phyloP scores from a whole-genome alignment of 306 rosid genomes.

The Datisca glomerata region DNA sequence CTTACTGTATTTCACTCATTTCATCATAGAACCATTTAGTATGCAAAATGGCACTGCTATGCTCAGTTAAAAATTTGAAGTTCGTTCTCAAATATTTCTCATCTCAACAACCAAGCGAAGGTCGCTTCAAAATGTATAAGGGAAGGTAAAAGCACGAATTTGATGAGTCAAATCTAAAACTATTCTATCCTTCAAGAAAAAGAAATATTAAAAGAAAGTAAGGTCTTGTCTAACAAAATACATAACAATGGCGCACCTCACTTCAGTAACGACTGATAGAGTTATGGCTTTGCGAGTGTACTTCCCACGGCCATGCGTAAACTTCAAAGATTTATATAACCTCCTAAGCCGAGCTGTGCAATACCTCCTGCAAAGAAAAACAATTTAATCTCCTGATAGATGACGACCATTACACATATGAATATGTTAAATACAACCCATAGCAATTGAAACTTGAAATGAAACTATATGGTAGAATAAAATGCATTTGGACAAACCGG shows the following conservation, averaged over 20 bases:
- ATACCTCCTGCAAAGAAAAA: conserved; percentile 52
- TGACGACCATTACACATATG: background rate
- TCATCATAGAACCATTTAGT: too few species aligned
- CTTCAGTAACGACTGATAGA: conserved; percentile 81
- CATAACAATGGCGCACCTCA: conserved; percentile 34
- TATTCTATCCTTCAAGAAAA: background rate
- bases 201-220: too few species aligned
- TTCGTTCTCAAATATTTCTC: too few species aligned
- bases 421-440: background rate
- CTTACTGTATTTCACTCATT: too few species aligned
- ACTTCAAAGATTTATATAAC: conserved; percentile 82
- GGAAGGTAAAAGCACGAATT: background rate
- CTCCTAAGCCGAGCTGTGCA: conserved; percentile 94
- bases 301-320: conserved; percentile 97
- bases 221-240: background rate
- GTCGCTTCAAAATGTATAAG: too few species aligned
- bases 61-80: too few species aligned
- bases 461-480: background rate
- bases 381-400: background rate
- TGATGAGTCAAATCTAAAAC: background rate
- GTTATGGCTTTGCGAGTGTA: conserved; percentile 50
- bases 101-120: too few species aligned
- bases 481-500: conserved; percentile 31
- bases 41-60: too few species aligned
- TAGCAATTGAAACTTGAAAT: background rate